phyloP scores from a whole-genome alignment of 2,329 filamentous ascomycete genomes.

The Fusarium sp. region DNA sequence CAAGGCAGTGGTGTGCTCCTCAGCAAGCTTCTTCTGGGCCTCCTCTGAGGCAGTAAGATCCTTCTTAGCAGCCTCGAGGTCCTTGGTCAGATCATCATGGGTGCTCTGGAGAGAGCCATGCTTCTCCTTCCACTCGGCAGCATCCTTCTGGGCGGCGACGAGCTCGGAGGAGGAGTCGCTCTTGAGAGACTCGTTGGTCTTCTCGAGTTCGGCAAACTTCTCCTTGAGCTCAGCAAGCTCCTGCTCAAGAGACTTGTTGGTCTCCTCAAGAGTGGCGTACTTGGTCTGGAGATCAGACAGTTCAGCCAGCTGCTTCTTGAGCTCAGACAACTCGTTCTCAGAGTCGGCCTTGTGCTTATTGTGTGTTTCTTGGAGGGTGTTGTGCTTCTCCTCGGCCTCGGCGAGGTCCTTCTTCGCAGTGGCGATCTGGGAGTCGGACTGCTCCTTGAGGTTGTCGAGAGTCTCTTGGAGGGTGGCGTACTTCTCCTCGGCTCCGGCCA shows the following conservation, averaged over 20 bases:
- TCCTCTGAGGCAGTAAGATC: constrained; percentile 43
- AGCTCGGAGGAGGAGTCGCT: constrained; percentile 49
- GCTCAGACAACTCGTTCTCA: constrained; percentile 44
- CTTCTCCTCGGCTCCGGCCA: constrained; percentile 45
- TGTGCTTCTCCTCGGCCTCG: constrained; percentile 43
- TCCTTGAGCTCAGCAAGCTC: constrained; percentile 46
- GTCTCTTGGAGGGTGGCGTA: constrained; percentile 41
- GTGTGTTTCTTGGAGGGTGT: constrained; percentile 43
- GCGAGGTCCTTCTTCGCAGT: constrained; percentile 41
- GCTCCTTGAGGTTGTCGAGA: constrained; percentile 44
- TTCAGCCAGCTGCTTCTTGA: constrained; percentile 47
- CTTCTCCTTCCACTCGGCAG: constrained; percentile 46
- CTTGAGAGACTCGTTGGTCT: constrained; percentile 43
- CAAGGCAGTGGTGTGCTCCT: constrained; percentile 36
- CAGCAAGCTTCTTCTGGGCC: constrained; percentile 42
- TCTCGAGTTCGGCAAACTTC: constrained; percentile 45
- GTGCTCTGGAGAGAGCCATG: constrained; percentile 37
- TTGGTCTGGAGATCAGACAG: constrained; percentile 49
- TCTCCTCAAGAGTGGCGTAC: constrained; percentile 47
- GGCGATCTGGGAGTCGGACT: constrained; percentile 43
- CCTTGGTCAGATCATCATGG: constrained; percentile 42
- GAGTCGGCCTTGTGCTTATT: constrained; percentile 47
- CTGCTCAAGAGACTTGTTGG: constrained; percentile 40
- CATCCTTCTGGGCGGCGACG: constrained; percentile 47
- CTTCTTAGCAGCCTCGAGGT: constrained; percentile 49